A percentile compares a stretch with the other conserved stretches of the same genome.
phyloP scores from a whole-genome alignment of 306 rosid genomes.

The Quercus variabilis region DNA sequence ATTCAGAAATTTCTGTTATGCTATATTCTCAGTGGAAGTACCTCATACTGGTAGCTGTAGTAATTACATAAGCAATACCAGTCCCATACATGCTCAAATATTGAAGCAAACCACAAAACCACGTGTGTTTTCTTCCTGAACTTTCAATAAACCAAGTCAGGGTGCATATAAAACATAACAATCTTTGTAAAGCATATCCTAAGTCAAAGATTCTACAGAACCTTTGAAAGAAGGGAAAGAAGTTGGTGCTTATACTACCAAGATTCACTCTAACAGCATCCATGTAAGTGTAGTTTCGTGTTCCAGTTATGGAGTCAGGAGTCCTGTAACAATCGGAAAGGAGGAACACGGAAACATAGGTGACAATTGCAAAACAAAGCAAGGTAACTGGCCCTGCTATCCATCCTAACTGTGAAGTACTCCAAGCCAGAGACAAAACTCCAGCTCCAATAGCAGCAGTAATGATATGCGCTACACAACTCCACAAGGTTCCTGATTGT shows the following conservation, averaged over 20 bases:
- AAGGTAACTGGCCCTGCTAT: slow-evolving; percentile 53
- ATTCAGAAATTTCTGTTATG: not conserved
- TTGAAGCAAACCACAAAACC: slow-evolving; percentile 53
- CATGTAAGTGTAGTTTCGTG: slow-evolving; percentile 50
- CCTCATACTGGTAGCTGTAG: slow-evolving; percentile 68
- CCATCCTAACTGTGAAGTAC: slow-evolving; percentile 71
- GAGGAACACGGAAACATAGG: slow-evolving; percentile 49
- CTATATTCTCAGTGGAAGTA: slow-evolving; percentile 24
- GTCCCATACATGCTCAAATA: slow-evolving; percentile 62
- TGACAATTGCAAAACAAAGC: slow-evolving; percentile 49
- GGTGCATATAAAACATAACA: not conserved
- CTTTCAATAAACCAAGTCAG: slow-evolving; percentile 26
- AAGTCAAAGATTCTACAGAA: not conserved
- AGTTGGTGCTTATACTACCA: slow-evolving; percentile 32
- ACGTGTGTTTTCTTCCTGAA: slow-evolving; percentile 53
- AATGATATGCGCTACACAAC: slow-evolving; percentile 63
- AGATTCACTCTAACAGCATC: slow-evolving; percentile 58
- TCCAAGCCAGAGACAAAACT: slow-evolving; percentile 75
- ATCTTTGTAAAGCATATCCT: not conserved
- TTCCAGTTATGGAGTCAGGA: slow-evolving; percentile 47
- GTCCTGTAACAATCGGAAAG: slow-evolving; percentile 63
- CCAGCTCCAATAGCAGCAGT: slow-evolving; percentile 76
- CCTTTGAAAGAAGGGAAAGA: not conserved
- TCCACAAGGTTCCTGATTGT: slow-evolving; percentile 44
- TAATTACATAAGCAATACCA: slow-evolving; percentile 55